phyloP scores from a whole-genome alignment of 2,329 filamentous ascomycete genomes.

The Raffaelea deltoideospora region DNA sequence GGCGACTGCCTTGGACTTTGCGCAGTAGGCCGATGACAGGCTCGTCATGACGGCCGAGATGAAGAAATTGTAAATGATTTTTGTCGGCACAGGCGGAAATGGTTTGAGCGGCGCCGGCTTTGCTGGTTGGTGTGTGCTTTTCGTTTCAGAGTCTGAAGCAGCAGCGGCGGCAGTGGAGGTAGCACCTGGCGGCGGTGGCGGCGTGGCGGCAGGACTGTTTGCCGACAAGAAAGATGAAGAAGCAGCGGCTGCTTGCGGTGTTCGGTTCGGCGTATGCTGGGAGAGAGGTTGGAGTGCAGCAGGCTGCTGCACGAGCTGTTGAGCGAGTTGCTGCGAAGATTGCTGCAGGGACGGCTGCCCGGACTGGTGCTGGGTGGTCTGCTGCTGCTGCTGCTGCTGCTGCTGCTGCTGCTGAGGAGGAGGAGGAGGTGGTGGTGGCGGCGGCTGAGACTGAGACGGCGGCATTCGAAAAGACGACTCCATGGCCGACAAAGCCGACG shows the following conservation, averaged over 20 bases:
- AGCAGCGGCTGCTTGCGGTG: too few relatives aligned
- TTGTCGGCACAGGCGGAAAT: slow-evolving; percentile 20
- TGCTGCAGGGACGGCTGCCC: too few relatives aligned
- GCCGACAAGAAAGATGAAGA: too few relatives aligned
- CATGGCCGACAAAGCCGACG: slow-evolving; percentile 23
- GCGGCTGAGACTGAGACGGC: slow-evolving; percentile 1
- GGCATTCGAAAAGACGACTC: too few relatives aligned
- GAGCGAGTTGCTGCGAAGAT: too few relatives aligned
- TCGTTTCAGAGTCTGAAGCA: not conserved
- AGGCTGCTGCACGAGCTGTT: too few relatives aligned
- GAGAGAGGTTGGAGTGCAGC: too few relatives aligned
- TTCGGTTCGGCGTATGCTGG: too few relatives aligned
- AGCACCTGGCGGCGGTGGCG: not conserved
- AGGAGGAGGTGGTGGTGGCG: too few relatives aligned
- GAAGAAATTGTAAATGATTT: slow-evolving; percentile 37
- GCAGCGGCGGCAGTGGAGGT: not conserved
- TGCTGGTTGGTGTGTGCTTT: not conserved
- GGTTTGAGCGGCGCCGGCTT: slow-evolving; percentile 10
- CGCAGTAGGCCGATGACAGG: slow-evolving; percentile 34
- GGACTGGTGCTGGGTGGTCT: slow-evolving; percentile 12
- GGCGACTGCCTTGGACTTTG: slow-evolving; percentile 30
- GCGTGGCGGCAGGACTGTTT: slow-evolving; percentile 3
- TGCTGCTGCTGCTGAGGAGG: not conserved
- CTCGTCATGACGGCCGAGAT: slow-evolving; percentile 35
- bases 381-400: not conserved